Evolutionary conservation across 768 basidiomycete genomes (phyloP), one percentile per base, ranked within the genome.

Genomic region (Rickenella mellea): DNA sequence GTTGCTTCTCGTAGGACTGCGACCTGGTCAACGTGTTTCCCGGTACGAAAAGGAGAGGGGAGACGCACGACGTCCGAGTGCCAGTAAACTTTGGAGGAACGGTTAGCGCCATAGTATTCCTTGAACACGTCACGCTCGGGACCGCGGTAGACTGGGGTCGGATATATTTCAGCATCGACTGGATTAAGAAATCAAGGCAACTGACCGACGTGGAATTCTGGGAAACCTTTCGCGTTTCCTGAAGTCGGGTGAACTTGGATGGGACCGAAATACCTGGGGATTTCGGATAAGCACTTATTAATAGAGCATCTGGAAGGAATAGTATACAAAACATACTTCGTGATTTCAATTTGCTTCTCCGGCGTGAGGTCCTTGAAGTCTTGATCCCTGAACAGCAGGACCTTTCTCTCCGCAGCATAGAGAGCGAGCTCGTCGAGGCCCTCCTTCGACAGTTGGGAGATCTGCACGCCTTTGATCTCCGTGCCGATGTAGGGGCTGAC

Each of bases 301-400:
- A 38, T 12, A 38, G 36, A n/a, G n/a, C n/a, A n/a, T n/a, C n/a
- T n/a, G n/a, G n/a, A n/a, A n/a, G n/a, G n/a, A n/a, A 39, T 24
- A 2, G 44, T 51, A 12, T 21, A n/a, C 8, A 19, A 19, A 28
- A 2, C 36, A 14, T 37, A 68, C 70, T 56, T 64, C 6, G 70
- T 69, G 27, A 75, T 66, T 50, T 70, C 74, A 45, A 76, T 69
- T 47, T 76, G 75, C 42, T 63, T 55, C 30, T 76, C 73, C 6
- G 71, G 63, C 1, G 60, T 58, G n/a, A 76, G 46, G 46, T 76
- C 74, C 58, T 75, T 77, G 60, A 78, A 76, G 55, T 78, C 71
- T 48, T 78, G 77, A 56, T 78, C 68, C 15, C 76, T 68, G 65
- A 77, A 75, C 5, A 76, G 38, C 8, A 78, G 53, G 26, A 76